phyloP scores from a whole-genome alignment of 768 basidiomycete species.

The Nidularia pulvinata region DNA sequence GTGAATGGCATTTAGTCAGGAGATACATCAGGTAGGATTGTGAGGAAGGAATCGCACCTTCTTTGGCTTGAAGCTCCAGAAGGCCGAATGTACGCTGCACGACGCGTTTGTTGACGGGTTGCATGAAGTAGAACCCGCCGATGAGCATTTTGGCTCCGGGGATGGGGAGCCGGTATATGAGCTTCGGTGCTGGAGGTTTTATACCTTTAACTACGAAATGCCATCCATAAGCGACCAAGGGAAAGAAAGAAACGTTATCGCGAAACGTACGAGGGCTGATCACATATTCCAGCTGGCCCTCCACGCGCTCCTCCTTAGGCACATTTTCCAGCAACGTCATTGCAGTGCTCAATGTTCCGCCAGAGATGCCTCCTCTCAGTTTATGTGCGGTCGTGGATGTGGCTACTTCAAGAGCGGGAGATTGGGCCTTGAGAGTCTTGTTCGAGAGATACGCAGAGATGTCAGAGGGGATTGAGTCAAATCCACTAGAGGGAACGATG shows the following conservation, averaged over 20 bases:
- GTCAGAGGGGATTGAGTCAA: conserved; percentile 82
- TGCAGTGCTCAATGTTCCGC: conserved; percentile 59
- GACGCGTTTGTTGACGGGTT: conserved; percentile 32
- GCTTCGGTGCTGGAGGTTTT: conserved; percentile 12
- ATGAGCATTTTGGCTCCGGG: conserved; percentile 27
- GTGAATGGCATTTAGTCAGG: neutral
- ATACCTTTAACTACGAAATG: conserved; percentile 14
- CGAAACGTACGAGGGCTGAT: conserved; percentile 39
- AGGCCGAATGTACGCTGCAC: conserved; percentile 49
- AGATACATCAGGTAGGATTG: neutral
- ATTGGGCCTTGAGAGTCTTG: conserved; percentile 55
- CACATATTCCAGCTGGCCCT: conserved; percentile 27
- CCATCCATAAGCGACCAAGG: neutral
- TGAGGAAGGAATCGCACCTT: conserved; percentile 6
- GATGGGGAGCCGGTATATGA: conserved; percentile 34
- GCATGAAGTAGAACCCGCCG: conserved; percentile 42
- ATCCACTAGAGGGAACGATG: conserved; percentile 78
- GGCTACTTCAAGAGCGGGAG: conserved; percentile 21
- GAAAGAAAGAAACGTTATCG: neutral
- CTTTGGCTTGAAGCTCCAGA: conserved; percentile 28
- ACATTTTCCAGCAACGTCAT: conserved; percentile 33
- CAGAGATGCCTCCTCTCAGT: conserved; percentile 51
- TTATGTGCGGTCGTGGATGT: conserved; percentile 56
- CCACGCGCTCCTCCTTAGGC: conserved; percentile 28
- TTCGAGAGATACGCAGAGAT: conserved; percentile 66